Conservation (phyloP, 208 protist genomes). For the Novymonas esmeraldas region DNA sequence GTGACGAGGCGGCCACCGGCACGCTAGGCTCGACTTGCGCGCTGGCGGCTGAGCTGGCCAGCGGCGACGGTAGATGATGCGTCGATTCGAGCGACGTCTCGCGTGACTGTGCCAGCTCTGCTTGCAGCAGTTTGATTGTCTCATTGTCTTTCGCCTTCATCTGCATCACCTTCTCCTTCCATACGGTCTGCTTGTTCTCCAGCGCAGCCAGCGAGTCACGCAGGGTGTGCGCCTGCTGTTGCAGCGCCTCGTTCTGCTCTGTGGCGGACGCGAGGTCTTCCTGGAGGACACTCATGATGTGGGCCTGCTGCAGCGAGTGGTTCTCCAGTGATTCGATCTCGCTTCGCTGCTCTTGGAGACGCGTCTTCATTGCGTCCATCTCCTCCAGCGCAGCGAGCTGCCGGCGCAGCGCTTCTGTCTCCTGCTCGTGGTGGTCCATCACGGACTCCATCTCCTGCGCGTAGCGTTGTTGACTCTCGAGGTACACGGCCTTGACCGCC, state of each 20-base stretch:
- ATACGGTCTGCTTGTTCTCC: slow-evolving; percentile 34
- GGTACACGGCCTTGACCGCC: slow-evolving; percentile 29
- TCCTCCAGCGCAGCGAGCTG: slow-evolving; percentile 19
- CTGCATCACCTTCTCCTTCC: slow-evolving; percentile 59
- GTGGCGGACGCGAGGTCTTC: slow-evolving; percentile 21
- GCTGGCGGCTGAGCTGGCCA: no score
- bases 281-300: slow-evolving; percentile 20
- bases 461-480: slow-evolving; percentile 35
- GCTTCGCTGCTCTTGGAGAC: slow-evolving; percentile 8
- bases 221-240: slow-evolving; percentile 12
- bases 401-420: slow-evolving; percentile 8
- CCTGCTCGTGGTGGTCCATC: slow-evolving; percentile 19
- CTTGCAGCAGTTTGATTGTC: slow-evolving; percentile 38
- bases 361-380: slow-evolving; percentile 12
- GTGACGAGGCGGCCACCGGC: no score
- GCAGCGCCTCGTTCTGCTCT: slow-evolving; percentile 16
- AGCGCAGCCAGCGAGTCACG: slow-evolving; percentile 15
- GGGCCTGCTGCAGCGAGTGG: slow-evolving; percentile 32
- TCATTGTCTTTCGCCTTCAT: slow-evolving; percentile 54
- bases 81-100: slow-evolving; percentile 2
- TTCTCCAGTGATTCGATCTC: slow-evolving; percentile 34
- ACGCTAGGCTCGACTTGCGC: no score
- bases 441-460: slow-evolving; percentile 38
- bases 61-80: neutral
- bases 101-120: slow-evolving; percentile 15